A percentile compares a stretch with the other conserved stretches of the same genome.
phyloP scores from a whole-genome alignment of 2,329 filamentous ascomycete species.

The Neofusicoccum umdonicola region DNA sequence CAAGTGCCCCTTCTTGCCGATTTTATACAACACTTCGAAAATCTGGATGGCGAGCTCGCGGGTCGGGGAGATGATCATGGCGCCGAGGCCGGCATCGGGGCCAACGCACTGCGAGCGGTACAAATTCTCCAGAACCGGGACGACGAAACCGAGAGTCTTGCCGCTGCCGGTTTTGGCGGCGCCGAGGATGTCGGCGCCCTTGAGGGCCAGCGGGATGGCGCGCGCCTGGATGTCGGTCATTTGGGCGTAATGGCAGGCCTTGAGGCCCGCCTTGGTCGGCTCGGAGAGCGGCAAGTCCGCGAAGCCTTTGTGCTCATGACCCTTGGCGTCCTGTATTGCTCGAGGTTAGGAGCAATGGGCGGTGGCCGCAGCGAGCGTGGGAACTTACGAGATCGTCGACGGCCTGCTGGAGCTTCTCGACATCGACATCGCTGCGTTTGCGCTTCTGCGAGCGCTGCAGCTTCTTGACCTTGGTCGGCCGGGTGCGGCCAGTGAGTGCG shows the following conservation, averaged over 20 bases:
- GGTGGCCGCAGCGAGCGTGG: background rate
- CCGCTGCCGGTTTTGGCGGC: conserved; percentile 94
- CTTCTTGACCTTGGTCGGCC: conserved; percentile 56
- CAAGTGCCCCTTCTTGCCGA: conserved; percentile 76
- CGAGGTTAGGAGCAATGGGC: conserved; percentile 20
- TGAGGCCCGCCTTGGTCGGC: conserved; percentile 74
- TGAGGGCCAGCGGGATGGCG: conserved; percentile 83
- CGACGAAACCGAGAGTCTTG: conserved; percentile 89
- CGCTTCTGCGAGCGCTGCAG: conserved; percentile 52
- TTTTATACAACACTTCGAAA: conserved; percentile 87
- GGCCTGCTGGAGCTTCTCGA: conserved; percentile 45
- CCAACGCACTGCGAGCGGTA: conserved; percentile 88
- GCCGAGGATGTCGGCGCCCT: conserved; percentile 83
- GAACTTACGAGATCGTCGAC: conserved; percentile 42
- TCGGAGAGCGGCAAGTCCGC: conserved; percentile 81
- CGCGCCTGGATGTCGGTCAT: conserved; percentile 89
- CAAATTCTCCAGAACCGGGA: conserved; percentile 89
- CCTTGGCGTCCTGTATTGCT: conserved; percentile 57
- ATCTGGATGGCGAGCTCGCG: conserved; percentile 95
- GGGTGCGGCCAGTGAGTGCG: conserved; percentile 42
- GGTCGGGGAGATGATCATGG: conserved; percentile 89
- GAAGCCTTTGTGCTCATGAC: conserved; percentile 64
- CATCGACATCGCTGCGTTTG: conserved; percentile 53
- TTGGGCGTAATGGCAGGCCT: conserved; percentile 82
- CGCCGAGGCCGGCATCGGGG: conserved; percentile 79